Evolutionary conservation across 208 protist species (phyloP).

Genomic region (Leishmania mexicana): DNA sequence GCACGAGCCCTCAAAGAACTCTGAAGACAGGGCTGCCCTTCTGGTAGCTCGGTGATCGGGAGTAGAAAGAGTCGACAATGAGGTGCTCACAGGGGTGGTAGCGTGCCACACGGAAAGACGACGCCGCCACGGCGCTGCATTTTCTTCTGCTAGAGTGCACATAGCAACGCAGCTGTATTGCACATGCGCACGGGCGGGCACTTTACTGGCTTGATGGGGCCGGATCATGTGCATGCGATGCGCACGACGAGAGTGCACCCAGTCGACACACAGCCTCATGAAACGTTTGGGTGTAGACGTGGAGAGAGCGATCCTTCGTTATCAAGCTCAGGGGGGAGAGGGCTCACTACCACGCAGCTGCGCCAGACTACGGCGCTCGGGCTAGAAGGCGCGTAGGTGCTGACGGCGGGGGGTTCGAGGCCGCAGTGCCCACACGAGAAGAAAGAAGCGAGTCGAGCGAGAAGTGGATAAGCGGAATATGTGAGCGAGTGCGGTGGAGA

Average conservation of each 20-base stretch:
- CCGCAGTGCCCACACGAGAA: not conserved
- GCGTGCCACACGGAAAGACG: not conserved
- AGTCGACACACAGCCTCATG: no score
- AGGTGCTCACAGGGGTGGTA: not conserved
- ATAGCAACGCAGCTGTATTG: not conserved
- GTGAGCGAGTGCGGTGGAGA: not conserved
- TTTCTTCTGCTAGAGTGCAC: not conserved
- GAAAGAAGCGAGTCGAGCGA: not conserved
- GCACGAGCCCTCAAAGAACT: not conserved
- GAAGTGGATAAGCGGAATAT: not conserved
- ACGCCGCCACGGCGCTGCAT: not conserved
- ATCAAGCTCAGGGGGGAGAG: not conserved
- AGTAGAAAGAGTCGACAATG: not conserved
- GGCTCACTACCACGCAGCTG: not conserved
- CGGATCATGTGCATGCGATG: no score
- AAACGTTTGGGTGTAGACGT: not conserved
- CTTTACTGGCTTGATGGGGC: accelerated
- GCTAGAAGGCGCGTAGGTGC: not conserved
- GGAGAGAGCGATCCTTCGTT: not conserved
- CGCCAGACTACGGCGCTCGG: not conserved
- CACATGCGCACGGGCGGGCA: not conserved
- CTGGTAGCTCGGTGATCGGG: not conserved
- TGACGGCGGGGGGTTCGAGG: not conserved
- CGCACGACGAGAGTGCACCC: no score
- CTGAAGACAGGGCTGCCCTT: not conserved